These are phyloP conservation scores for Vachellia pachyceras DNA, from an alignment of 306 rosid species.

Conservation along the genomic window DNA sequence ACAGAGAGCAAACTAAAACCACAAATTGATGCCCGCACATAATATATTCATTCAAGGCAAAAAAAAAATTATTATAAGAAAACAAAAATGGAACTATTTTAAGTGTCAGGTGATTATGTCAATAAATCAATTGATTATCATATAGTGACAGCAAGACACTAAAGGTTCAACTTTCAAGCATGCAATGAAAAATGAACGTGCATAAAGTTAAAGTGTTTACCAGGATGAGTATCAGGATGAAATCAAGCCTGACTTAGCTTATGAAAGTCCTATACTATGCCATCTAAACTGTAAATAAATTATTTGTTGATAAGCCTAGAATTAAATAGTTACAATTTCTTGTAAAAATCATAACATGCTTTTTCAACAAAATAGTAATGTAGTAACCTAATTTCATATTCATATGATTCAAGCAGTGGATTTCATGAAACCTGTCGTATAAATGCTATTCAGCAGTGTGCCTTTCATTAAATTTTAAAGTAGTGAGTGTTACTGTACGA, in stretches of 20 bases:
- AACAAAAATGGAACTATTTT: not conserved
- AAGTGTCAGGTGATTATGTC: not conserved
- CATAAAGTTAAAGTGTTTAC: not conserved
- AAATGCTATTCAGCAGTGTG: not conserved
- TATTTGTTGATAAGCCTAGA: not conserved
- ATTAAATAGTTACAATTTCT: not conserved
- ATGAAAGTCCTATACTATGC: not conserved
- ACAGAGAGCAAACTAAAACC: not conserved
- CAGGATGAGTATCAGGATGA: not conserved
- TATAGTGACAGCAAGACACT: not conserved
- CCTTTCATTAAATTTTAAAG: no score
- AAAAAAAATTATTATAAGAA: not conserved
- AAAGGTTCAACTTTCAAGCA: not conserved
- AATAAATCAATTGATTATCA: constrained; percentile 3
- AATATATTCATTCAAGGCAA: not conserved
- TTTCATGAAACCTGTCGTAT: not conserved
- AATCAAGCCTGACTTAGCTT: not conserved
- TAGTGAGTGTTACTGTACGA: not conserved
- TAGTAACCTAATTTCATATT: not conserved
- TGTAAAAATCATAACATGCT: not conserved
- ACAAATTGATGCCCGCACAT: constrained; percentile 12
- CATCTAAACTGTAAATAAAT: not conserved
- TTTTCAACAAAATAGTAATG: not conserved
- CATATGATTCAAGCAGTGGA: not conserved
- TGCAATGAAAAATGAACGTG: constrained; percentile 8